These are phyloP conservation scores for Blepharisma undulans DNA, from an alignment of 169 alveolate genomes.

Conservation along the genomic window DNA sequence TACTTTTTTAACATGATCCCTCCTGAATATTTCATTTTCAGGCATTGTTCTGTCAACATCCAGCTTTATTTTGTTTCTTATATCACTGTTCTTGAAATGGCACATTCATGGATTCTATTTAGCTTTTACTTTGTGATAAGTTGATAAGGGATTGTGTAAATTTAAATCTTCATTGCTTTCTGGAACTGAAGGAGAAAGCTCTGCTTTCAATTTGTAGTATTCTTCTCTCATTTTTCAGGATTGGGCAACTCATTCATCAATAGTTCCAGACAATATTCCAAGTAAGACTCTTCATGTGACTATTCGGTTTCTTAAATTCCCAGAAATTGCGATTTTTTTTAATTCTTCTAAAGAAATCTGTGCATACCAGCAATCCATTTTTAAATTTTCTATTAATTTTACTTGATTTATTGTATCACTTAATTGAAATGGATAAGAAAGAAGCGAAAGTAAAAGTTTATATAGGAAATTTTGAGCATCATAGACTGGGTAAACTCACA, in stretches of 20 bases:
- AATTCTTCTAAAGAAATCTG: neutral
- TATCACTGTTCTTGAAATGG: constrained; percentile 44
- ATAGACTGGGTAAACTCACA: constrained; percentile 30
- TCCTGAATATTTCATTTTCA: constrained; percentile 76
- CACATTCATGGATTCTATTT: constrained; percentile 38
- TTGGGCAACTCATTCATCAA: neutral
- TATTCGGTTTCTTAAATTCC: neutral
- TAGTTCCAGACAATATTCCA: neutral
- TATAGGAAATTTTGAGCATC: neutral
- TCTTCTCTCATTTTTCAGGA: constrained; percentile 1
- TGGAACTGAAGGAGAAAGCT: neutral
- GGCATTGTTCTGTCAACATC: constrained; percentile 78
- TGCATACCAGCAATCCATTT: constrained; percentile 11
- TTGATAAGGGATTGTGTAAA: constrained; percentile 1
- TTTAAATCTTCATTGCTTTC: neutral
- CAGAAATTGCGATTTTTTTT: neutral
- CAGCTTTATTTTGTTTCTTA: constrained; percentile 46
- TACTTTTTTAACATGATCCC: constrained; percentile 69
- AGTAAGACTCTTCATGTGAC: neutral
- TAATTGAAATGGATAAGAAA: neutral
- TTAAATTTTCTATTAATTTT: neutral
- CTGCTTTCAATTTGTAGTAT: constrained; percentile 8
- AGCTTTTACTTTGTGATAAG: neutral
- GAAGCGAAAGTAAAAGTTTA: neutral
- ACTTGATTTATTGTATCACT: neutral